Evolutionary conservation across 163 green algal genomes (phyloP).

Genomic region (Chlamydomonas reinhardtii): DNA sequence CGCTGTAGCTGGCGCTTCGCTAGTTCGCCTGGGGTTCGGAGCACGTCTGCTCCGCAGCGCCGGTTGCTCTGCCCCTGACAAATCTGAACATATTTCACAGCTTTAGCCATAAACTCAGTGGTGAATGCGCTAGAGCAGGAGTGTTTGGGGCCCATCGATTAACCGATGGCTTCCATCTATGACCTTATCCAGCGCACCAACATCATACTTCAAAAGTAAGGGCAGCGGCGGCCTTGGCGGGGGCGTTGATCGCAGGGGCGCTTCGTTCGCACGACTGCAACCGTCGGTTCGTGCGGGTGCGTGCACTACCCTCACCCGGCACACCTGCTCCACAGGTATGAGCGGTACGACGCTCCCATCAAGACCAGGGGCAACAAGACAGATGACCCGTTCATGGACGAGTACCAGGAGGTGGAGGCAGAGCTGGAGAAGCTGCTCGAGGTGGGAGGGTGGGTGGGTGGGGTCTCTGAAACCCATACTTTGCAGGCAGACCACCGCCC

Average conservation of each 20-base stretch:
- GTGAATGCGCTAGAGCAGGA: no score
- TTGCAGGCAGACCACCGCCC: no score
- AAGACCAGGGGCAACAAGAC: conserved; percentile 49
- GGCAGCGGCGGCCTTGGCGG: no score
- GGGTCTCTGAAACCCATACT: background rate
- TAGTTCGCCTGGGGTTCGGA: no score
- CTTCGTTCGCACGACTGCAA: no score
- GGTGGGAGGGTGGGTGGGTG: conserved; percentile 53
- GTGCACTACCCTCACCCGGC: background rate
- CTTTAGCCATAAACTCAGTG: no score
- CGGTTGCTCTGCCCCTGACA: no score
- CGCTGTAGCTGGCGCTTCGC: no score
- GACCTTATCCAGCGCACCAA: conserved; percentile 63
- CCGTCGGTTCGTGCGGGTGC: background rate
- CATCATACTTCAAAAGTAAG: conserved; percentile 65
- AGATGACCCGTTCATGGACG: conserved; percentile 65
- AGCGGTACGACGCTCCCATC: conserved; percentile 61
- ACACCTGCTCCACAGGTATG: conserved; percentile 54
- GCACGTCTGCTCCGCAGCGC: no score
- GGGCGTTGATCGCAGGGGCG: no score
- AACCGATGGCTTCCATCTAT: conserved; percentile 55
- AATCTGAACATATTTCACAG: no score
- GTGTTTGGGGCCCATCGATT: background rate
- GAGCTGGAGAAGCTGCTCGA: conserved; percentile 65
- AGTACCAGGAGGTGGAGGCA: conserved; percentile 56